Evolutionary conservation across 345 rosid genomes (phyloP).

Genomic region (Fremontodendron californicum): DNA sequence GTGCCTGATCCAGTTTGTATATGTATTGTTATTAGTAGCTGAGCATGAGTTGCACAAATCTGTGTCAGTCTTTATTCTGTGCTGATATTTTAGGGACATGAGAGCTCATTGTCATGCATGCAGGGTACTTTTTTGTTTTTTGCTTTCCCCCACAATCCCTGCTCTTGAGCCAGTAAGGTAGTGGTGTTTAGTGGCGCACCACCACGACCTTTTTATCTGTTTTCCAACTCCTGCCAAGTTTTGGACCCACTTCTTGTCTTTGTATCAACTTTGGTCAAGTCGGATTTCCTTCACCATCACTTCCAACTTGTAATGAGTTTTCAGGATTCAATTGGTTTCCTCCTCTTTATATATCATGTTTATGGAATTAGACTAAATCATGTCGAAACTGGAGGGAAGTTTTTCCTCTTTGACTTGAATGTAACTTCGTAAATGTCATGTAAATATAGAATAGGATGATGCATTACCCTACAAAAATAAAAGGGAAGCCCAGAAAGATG

Average conservation of each 20-base stretch:
- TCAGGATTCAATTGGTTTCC: not conserved
- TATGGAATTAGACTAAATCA: not conserved
- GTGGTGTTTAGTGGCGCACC: conserved; percentile 3
- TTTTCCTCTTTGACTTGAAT: not conserved
- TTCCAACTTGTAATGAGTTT: not conserved
- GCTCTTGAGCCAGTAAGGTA: not conserved
- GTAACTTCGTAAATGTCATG: too few relatives aligned
- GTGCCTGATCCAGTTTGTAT: not conserved
- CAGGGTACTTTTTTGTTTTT: not conserved
- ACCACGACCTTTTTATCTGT: not conserved
- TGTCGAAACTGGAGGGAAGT: not conserved
- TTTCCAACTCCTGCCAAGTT: not conserved
- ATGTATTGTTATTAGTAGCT: not conserved
- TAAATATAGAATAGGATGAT: not conserved
- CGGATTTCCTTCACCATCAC: not conserved
- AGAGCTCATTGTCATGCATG: conserved; percentile 6
- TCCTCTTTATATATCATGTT: too few relatives aligned
- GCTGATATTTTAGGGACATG: not conserved
- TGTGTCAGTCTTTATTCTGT: not conserved
- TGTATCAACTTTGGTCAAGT: not conserved
- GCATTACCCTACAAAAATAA: not conserved
- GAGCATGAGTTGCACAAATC: not conserved
- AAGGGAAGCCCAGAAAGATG: not conserved
- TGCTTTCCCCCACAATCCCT: not conserved
- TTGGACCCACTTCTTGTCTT: not conserved